Evolutionary conservation across 1,284 basidiomycete genomes (phyloP).

Genomic region (Trichosporon coremiiforme): DNA sequence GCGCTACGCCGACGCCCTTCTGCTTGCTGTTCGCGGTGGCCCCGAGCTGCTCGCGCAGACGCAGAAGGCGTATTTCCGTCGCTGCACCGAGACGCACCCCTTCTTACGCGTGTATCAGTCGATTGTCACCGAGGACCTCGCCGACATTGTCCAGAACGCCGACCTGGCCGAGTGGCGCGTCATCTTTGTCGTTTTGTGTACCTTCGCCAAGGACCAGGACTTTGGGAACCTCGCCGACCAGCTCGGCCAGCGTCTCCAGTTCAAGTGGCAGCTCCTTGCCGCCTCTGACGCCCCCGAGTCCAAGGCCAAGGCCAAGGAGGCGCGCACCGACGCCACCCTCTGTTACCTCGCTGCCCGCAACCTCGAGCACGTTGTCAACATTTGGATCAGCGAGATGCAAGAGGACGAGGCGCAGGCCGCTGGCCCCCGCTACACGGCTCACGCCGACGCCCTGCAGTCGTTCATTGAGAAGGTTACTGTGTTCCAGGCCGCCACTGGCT

Average conservation of each 20-base stretch:
- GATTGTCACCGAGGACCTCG: conserved; percentile 88
- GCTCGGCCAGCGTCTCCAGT: conserved; percentile 86
- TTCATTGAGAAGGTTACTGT: conserved; percentile 97
- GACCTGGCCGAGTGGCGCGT: conserved; percentile 95
- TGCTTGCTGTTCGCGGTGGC: conserved; percentile 89
- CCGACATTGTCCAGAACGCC: conserved; percentile 93
- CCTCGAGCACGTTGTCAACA: conserved; percentile 83
- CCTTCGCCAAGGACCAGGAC: conserved; percentile 83
- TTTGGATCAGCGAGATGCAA: conserved; percentile 88
- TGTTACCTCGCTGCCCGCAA: conserved; percentile 89
- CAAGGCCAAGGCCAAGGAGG: conserved; percentile 60
- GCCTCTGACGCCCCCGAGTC: conserved; percentile 60
- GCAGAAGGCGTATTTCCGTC: conserved; percentile 91
- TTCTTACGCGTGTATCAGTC: conserved; percentile 95
- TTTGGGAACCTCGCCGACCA: conserved; percentile 86
- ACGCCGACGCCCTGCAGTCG: conserved; percentile 84
- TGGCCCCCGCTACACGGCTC: conserved; percentile 73
- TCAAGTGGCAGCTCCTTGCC: conserved; percentile 67
- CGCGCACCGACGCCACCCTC: conserved; percentile 85
- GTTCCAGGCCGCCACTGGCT: conserved; percentile 86
- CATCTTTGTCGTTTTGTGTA: conserved; percentile 95
- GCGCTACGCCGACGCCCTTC: conserved; percentile 89
- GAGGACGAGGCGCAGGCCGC: conserved; percentile 71
- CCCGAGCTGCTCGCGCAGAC: conserved; percentile 84
- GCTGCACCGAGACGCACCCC: conserved; percentile 72